Evolutionary conservation across 495 filamentous ascomycete genomes (phyloP), one percentile per base, ranked within the genome.

Genomic region (Wilcoxina mikolae): DNA sequence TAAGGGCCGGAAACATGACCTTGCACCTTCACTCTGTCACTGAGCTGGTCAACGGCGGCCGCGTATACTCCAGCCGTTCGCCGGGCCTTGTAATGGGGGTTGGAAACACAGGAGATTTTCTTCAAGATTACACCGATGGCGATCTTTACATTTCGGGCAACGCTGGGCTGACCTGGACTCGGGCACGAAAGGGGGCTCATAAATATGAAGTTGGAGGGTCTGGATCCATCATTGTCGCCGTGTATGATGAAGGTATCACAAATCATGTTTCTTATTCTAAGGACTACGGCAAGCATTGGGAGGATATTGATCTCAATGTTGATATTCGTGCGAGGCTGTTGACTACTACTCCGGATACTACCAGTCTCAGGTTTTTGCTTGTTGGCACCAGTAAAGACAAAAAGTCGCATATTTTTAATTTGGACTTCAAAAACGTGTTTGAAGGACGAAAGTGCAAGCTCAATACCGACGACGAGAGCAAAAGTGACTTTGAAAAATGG

Each of bases 191-290:
- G 20, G 82, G 82, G n/a, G 81, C 89, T 3, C 87, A 96, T 67
- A 90, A 84, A 65, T 96, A 94, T 68, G 87, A 94, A 62, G 89
- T 95, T 68, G 91, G 90, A 26, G 88, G 94, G 57, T 79, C 90
- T 58, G 91, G 91, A 4, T 83, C 87, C 22, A 78, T 96, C 22
- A 72, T 98, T 2, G 74, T 94, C 29, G 91, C 91, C 5, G 71
- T 95, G 35, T 71, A 73, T 29, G 86, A 94, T 58, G 72, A 75
- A 35, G 73, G 67, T 20, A 61, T 68, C 18, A 84, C 83, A 4
- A 68, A 87, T 46, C 68, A 83, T 58, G 71, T 95, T 52, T 69
- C 66, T 38, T 96, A 87, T 67, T 96, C 93, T 1, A 70, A 94
- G 35, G 76, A 96, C 65, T 87, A 95, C 61, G 91, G 91, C 33